Conservation (phyloP, 2,329 filamentous ascomycete genomes). For the Hymenoscyphus infarciens region DNA sequence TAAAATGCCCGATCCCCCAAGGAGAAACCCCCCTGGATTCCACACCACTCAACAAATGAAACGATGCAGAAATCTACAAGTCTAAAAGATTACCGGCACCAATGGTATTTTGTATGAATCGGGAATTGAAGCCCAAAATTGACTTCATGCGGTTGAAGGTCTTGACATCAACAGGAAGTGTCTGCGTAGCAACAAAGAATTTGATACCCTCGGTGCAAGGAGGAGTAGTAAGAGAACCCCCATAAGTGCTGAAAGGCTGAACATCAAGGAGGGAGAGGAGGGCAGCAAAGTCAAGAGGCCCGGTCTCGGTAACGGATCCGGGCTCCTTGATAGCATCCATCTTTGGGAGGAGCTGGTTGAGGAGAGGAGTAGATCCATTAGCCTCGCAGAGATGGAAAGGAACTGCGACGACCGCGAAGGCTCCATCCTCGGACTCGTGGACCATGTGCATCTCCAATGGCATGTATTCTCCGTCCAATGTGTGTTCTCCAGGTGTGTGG, state of each 20-base stretch:
- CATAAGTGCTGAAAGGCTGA: constrained; percentile 39
- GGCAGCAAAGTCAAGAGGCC: constrained; percentile 4
- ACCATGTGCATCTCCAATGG: constrained; percentile 42
- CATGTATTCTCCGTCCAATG: constrained; percentile 41
- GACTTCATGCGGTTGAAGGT: constrained; percentile 50
- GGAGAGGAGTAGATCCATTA: constrained; percentile 17
- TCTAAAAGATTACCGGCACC: constrained; percentile 11
- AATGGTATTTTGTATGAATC: constrained; percentile 44
- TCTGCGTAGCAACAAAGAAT: constrained; percentile 48
- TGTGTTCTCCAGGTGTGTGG: constrained; percentile 57
- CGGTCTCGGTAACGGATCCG: constrained; percentile 19
- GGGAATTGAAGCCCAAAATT: constrained; percentile 52
- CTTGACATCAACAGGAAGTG: constrained; percentile 44
- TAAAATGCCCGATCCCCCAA: no score
- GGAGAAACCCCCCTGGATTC: neutral
- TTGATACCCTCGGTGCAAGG: constrained; percentile 55
- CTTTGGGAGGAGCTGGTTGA: neutral
- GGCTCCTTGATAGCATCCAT: constrained; percentile 2
- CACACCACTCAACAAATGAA: neutral
- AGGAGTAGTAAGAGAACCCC: constrained; percentile 58
- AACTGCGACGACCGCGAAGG: constrained; percentile 36
- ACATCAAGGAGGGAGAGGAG: constrained; percentile 3
- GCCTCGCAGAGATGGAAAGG: constrained; percentile 38
- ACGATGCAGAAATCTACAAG: constrained; percentile 6
- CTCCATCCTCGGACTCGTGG: constrained; percentile 30